Percentiles rank a stretch among this genome's conserved stretches.
phyloP scores from a whole-genome alignment of 257 asterid species.

The Vinca minor region DNA sequence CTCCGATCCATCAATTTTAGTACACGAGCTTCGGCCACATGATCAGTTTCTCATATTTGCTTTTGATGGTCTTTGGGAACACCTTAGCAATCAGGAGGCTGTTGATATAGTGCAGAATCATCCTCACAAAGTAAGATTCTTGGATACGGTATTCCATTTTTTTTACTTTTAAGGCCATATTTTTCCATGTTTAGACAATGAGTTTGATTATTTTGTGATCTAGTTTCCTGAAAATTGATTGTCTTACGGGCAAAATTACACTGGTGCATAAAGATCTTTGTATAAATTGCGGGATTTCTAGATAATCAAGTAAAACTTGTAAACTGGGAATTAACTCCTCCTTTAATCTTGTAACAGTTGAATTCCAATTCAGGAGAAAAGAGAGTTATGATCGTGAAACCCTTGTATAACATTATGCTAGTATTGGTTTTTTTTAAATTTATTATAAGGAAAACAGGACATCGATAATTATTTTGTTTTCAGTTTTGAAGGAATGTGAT shows the following conservation, averaged over 20 bases:
- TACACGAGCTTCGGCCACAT: constrained; percentile 36
- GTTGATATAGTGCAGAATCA: constrained; percentile 42
- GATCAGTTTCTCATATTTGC: constrained; percentile 48
- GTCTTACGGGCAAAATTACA: not conserved
- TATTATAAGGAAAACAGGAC: too few species aligned
- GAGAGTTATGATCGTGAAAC: too few species aligned
- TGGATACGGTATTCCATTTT: not conserved
- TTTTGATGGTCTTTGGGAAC: constrained; percentile 56
- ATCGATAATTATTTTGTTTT: not conserved
- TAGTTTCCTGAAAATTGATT: not conserved
- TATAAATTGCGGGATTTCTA: not conserved
- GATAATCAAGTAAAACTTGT: not conserved
- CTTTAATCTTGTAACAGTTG: too few species aligned
- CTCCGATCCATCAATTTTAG: constrained; percentile 36
- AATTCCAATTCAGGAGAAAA: too few species aligned
- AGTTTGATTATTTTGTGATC: not conserved
- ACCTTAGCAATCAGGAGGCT: constrained; percentile 46
- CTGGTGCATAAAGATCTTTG: not conserved
- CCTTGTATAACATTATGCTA: too few species aligned
- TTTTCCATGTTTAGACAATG: not conserved
- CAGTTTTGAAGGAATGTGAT: not conserved
- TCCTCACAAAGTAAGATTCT: constrained; percentile 33
- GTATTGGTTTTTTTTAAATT: too few species aligned
- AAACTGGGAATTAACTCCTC: not conserved
- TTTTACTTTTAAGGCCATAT: not conserved